Percentiles rank a stretch among this genome's conserved stretches.
Evolutionary conservation across 768 basidiomycete species (phyloP).

Genomic region (Kwoniella mangroviensis): DNA sequence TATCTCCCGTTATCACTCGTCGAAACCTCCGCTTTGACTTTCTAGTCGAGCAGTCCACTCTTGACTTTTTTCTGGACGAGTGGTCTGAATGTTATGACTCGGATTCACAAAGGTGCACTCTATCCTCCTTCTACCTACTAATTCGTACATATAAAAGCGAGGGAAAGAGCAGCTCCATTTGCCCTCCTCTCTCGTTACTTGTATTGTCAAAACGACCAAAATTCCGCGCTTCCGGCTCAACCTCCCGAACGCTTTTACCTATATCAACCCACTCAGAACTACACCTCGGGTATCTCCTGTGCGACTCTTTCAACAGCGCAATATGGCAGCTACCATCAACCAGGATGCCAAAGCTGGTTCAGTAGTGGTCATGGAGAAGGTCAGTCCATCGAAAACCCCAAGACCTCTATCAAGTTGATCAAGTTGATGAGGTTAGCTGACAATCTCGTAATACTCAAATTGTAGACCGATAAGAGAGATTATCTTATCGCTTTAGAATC

Average conservation of each 20-base stretch:
- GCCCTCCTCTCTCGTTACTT: constrained; percentile 7
- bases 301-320: constrained; percentile 15
- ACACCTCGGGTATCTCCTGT: not conserved
- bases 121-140: not conserved
- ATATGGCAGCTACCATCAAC: constrained; percentile 48
- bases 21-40: constrained; percentile 8
- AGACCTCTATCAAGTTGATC: too few species aligned
- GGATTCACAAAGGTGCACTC: not conserved
- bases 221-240: constrained; percentile 26
- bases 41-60: not conserved
- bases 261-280: not conserved
- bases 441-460: not conserved
- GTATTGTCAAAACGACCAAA: not conserved
- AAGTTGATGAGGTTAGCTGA: not conserved
- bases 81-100: not conserved
- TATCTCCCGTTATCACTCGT: not conserved
- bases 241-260: constrained; percentile 14
- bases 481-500: constrained; percentile 79
- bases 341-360: constrained; percentile 43
- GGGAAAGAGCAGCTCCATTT: not conserved
- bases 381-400: constrained; percentile 12
- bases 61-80: constrained; percentile 4
- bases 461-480: constrained; percentile 92
- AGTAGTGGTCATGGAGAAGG: constrained; percentile 57
- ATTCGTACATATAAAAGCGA: constrained; percentile 1